Evolutionary conservation across 2,329 filamentous ascomycete genomes (phyloP), one percentile per base, ranked within the genome.

Genomic region (Colletotrichum tofieldiae): DNA sequence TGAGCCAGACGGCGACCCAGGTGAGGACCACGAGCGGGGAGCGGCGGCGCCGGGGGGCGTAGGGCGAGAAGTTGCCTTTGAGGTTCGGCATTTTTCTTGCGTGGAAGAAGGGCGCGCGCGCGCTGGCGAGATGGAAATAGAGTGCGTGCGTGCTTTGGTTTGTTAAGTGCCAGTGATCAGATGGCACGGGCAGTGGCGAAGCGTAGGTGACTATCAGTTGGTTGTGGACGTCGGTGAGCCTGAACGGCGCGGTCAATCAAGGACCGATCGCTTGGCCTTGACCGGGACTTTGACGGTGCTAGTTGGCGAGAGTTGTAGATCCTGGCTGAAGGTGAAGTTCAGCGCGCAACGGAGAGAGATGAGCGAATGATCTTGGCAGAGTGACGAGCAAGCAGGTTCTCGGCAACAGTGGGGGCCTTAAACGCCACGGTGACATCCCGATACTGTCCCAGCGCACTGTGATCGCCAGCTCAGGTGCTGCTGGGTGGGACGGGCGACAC

Each of bases 1-100:
- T 18, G 11, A 74, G 41, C 68, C 74, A 76, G 14, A 70, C 59
- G 20, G 45, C 67, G 32, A 76, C 54, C 73, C 75, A 76, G 20
- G 52, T 65, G 55, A 72, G 29, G 29, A 72, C 61, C 20, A 76
- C 43, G 32, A 54, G 56, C 32, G 60, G 65, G 7, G 72, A 69
- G 5, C 67, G 69, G 35, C 74, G 70, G 26, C 47, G 56, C 29
- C 67, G 65, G 20, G 55, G 72, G 23, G 63, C 62, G 73, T 75
- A 76, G 37, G 72, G 72, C 18, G 65, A 63, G 35, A 41, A 74
- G 65, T 11, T 32, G 18, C 37, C 49, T 26, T 69, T 52, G 32
- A 65, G 18, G 26, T 41, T 66, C 18, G 58, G 39, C 71, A 73
- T 72, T 54, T 52, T 43, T 12, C 26, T 52, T 41, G 41, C 23